These are phyloP conservation scores for Isoetes taiwanensis DNA, from an alignment of 75 land plant genomes.

Conservation along the genomic window DNA sequence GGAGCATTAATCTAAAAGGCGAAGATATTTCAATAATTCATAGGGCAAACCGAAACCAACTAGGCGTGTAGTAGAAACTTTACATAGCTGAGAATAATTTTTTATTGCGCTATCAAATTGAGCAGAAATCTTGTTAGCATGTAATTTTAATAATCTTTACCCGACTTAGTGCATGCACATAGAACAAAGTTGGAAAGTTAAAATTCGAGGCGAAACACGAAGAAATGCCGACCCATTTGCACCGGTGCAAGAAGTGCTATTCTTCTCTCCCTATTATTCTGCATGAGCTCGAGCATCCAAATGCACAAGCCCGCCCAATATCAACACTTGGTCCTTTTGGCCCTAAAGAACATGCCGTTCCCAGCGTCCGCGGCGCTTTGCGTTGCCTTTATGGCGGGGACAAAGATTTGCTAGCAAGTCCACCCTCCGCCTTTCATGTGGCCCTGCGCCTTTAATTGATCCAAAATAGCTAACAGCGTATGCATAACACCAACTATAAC, in stretches of 20 bases:
- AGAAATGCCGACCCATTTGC: neutral
- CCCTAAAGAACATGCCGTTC: neutral
- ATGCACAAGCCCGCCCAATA: slow-evolving; percentile 1
- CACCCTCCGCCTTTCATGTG: slow-evolving; percentile 8
- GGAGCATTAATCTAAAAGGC: too few species aligned
- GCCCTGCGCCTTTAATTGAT: neutral
- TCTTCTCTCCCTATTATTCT: slow-evolving; percentile 4
- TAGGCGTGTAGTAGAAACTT: neutral
- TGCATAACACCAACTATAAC: slow-evolving; percentile 5
- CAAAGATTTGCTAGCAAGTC: neutral
- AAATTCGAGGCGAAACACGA: too few species aligned
- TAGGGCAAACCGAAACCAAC: too few species aligned
- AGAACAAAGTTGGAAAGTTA: too few species aligned
- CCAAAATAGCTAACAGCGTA: neutral
- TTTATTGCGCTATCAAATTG: too few species aligned
- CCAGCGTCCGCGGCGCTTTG: neutral
- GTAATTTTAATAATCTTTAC: neutral
- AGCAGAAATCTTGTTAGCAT: neutral
- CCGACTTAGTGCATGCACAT: too few species aligned
- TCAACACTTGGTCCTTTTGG: slow-evolving; percentile 6
- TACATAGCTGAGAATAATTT: neutral
- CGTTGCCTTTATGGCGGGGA: neutral
- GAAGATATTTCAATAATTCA: too few species aligned
- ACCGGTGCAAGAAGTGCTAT: neutral
- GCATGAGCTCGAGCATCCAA: slow-evolving; percentile 5